phyloP scores from a whole-genome alignment of 805 yeast species.

The Blastobotrys americana region DNA sequence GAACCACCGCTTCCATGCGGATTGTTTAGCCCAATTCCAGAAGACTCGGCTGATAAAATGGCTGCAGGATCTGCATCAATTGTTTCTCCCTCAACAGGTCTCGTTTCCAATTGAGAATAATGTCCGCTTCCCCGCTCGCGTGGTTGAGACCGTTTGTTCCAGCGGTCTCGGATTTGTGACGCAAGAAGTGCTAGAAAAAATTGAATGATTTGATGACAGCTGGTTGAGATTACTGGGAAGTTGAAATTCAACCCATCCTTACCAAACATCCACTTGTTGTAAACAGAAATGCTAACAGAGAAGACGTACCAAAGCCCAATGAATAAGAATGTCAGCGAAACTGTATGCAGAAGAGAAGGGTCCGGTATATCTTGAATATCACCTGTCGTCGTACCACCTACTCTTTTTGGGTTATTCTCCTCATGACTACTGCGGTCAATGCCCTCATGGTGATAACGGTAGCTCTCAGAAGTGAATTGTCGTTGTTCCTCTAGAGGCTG shows the following conservation, averaged over 20 bases:
- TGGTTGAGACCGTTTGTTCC: not conserved
- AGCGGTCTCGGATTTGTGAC: not conserved
- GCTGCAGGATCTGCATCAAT: not conserved
- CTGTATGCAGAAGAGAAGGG: conserved; percentile 3
- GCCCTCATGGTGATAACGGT: no score
- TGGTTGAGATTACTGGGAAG: conserved; percentile 79
- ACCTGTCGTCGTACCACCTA: conserved; percentile 8
- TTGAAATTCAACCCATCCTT: conserved; percentile 60
- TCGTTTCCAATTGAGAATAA: not conserved
- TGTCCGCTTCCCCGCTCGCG: not conserved
- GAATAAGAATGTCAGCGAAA: conserved; percentile 13
- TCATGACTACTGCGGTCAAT: no score
- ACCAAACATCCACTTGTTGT: conserved; percentile 98
- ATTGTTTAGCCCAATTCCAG: no score
- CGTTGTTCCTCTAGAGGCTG: no score
- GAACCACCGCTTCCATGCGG: not conserved
- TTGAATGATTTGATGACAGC: conserved; percentile 74
- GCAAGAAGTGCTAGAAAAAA: conserved; percentile 39
- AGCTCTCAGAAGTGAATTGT: no score
- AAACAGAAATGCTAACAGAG: conserved; percentile 37
- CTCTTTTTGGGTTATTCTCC: conserved; percentile 3
- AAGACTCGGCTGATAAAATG: not conserved
- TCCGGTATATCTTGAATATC: conserved; percentile 1
- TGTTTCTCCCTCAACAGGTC: not conserved
- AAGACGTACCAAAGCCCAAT: conserved; percentile 32